Percentiles rank a stretch among this genome's conserved stretches.
Conservation (phyloP, 2,329 filamentous ascomycete species). For the Diaporthe helianthi region DNA sequence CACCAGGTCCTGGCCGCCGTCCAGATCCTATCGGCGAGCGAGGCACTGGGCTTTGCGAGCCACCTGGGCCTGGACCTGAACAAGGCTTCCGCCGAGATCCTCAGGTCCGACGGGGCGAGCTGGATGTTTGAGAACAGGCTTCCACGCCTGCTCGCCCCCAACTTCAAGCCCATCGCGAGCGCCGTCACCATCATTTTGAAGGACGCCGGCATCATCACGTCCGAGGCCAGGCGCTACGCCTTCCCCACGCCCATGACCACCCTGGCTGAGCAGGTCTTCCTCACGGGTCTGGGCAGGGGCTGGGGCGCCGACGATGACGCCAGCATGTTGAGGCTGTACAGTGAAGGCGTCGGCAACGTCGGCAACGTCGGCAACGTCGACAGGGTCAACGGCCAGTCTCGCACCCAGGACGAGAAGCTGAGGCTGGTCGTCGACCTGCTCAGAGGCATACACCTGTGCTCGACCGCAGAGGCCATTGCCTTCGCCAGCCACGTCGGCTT, state of each 20-base stretch:
- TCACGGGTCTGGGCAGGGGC: slow-evolving; percentile 64
- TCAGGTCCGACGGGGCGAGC: slow-evolving; percentile 58
- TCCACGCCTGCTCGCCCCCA: slow-evolving; percentile 59
- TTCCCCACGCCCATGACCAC: slow-evolving; percentile 69
- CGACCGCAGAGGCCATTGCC: slow-evolving; percentile 51
- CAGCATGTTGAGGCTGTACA: slow-evolving; percentile 52
- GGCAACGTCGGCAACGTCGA: slow-evolving; percentile 44
- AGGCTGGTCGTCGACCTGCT: slow-evolving; percentile 49
- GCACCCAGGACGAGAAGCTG: slow-evolving; percentile 47
- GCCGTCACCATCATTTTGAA: slow-evolving; percentile 67
- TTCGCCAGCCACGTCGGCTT: slow-evolving; percentile 50
- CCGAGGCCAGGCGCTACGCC: slow-evolving; percentile 62
- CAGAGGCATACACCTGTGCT: slow-evolving; percentile 52
- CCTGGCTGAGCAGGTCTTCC: slow-evolving; percentile 70
- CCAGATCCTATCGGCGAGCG: slow-evolving; percentile 66
- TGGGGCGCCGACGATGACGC: slow-evolving; percentile 55
- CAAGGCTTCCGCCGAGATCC: slow-evolving; percentile 51
- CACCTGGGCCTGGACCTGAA: slow-evolving; percentile 60
- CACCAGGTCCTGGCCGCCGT: slow-evolving; percentile 70
- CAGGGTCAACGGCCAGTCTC: slow-evolving; percentile 38
- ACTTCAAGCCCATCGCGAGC: slow-evolving; percentile 62
- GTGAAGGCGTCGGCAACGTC: slow-evolving; percentile 46
- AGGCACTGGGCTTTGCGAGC: slow-evolving; percentile 66
- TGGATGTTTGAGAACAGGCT: slow-evolving; percentile 70
- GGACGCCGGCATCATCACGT: slow-evolving; percentile 71